Base-by-base conservation (phyloP, 2,329 filamentous ascomycete genomes). In the Penicillium sclerotigenum region DNA sequence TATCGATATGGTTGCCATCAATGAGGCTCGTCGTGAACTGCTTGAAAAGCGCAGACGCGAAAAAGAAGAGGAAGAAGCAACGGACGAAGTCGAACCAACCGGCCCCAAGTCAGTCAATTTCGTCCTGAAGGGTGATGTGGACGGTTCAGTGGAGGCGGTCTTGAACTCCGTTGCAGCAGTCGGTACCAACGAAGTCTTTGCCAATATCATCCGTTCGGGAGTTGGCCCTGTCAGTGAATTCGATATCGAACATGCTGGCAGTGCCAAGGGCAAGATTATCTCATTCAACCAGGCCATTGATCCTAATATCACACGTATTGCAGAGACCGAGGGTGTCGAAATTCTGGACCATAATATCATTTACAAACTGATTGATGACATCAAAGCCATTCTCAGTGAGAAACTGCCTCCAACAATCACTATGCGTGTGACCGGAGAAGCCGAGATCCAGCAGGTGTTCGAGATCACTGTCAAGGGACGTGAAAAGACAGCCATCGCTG, bases 131-230 rank as follows among this genome's bases (percentile, higher is more conserved):
- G 92, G 87, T 52, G 94, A 99, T 67, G 94, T 97, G 18, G 89
- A 88, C 59, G 94, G 94, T 36, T 97, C 93, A 0, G 91, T 92
- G 0, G 94, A 99, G 77, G 94, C 94, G 2, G 88, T 97, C 3
- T 81, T 87, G 58, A 87, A 90, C 47, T 87, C 88, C 9, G 81
- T 99, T 56, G 79, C 86, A 58, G 85, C 87, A 57, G 80, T 97
- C 60, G 91, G 92, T 60, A 96, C 88, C 75, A 86, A 91, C 65
- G 91, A 97, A 71, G 87, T 97, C 37, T 83, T 80, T 31, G 83
- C 92, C 14, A 84, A 86, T 54, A 81, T 99, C 56, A 83, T 99
- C 34, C 86, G 88, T 22, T 87, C 88, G 4, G 85, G 82, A 2
- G 88, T 94, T 1, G 95, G 94, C 1, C 80, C 86, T 24, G 82